Evolutionary conservation across 2,329 filamentous ascomycete species (phyloP).

Genomic region (Bipolaris cookei): DNA sequence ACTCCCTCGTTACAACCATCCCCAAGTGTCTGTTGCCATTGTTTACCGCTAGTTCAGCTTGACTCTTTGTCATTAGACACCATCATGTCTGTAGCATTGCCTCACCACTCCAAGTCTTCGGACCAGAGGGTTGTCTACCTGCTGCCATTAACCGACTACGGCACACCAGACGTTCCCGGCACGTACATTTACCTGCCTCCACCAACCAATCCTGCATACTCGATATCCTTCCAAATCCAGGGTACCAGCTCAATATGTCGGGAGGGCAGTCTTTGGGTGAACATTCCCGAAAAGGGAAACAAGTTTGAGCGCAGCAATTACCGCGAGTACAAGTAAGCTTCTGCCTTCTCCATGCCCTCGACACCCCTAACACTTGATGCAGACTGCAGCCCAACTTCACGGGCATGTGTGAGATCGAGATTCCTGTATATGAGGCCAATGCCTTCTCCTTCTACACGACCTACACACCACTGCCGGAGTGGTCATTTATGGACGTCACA

Average conservation of each 20-base stretch:
- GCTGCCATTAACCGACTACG: slow-evolving; percentile 88
- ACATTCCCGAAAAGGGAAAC: slow-evolving; percentile 79
- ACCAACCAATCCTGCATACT: slow-evolving; percentile 73
- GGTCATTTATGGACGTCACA: slow-evolving; percentile 65
- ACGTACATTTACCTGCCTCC: slow-evolving; percentile 92
- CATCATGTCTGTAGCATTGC: slow-evolving; percentile 35
- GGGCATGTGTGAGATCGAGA: slow-evolving; percentile 84
- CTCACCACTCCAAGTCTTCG: slow-evolving; percentile 17
- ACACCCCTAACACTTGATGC: slow-evolving; percentile 21
- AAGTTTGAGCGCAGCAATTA: slow-evolving; percentile 81
- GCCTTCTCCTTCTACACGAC: slow-evolving; percentile 95
- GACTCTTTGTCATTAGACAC: slow-evolving; percentile 5
- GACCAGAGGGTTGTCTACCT: slow-evolving; percentile 69
- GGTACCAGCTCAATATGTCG: slow-evolving; percentile 95
- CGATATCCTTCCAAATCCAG: slow-evolving; percentile 87
- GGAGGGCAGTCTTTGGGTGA: slow-evolving; percentile 94
- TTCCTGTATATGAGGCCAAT: slow-evolving; percentile 81
- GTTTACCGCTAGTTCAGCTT: slow-evolving; percentile 25
- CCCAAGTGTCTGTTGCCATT: slow-evolving; percentile 21
- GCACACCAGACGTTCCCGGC: slow-evolving; percentile 85
- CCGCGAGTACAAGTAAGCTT: slow-evolving; percentile 82
- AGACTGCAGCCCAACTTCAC: slow-evolving; percentile 94
- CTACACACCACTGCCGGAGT: slow-evolving; percentile 83
- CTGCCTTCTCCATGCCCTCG: not conserved
- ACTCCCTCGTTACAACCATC: slow-evolving; percentile 3